A percentile compares a stretch with the other conserved stretches of the same genome.
Conservation (phyloP, 192 early-diverging fungal species). For the Dimargaris cristalligena region DNA sequence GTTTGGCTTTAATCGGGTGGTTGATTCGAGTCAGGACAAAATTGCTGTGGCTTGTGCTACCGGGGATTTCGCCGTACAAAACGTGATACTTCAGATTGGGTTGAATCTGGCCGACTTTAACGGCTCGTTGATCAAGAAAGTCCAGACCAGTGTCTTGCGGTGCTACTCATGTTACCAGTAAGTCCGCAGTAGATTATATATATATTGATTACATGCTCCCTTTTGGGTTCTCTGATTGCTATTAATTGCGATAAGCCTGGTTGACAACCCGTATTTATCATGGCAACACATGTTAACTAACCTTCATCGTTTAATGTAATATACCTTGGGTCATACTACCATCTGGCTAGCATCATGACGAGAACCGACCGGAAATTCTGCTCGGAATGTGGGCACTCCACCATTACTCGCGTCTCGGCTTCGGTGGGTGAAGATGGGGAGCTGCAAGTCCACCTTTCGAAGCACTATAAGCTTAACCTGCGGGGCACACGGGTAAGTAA, state of each 20-base stretch:
- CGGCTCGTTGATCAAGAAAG: conserved; percentile 51
- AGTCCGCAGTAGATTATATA: too few relatives aligned
- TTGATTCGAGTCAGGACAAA: conserved; percentile 14
- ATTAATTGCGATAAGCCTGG: too few relatives aligned
- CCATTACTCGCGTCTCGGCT: conserved; percentile 68
- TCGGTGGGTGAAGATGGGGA: conserved; percentile 65
- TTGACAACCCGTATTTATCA: too few relatives aligned
- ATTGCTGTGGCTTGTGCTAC: conserved; percentile 81
- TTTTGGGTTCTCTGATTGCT: too few relatives aligned
- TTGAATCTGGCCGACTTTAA: conserved; percentile 70
- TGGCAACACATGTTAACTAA: too few relatives aligned
- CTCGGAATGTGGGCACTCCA: conserved; percentile 74
- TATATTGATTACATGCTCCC: too few relatives aligned
- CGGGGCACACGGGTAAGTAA: conserved; percentile 62
- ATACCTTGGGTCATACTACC: too few relatives aligned
- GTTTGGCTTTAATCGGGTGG: conserved; percentile 31
- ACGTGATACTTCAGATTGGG: conserved; percentile 86
- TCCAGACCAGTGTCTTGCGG: conserved; percentile 80
- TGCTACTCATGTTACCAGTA: conserved; percentile 89
- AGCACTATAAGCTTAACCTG: conserved; percentile 76
- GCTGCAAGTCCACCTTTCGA: conserved; percentile 67
- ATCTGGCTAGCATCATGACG: too few relatives aligned
- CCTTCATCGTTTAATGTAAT: too few relatives aligned
- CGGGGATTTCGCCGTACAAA: conserved; percentile 68
- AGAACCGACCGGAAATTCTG: too few relatives aligned